phyloP scores from a whole-genome alignment of 1,284 basidiomycete species.

The Testicularia cyperi region DNA sequence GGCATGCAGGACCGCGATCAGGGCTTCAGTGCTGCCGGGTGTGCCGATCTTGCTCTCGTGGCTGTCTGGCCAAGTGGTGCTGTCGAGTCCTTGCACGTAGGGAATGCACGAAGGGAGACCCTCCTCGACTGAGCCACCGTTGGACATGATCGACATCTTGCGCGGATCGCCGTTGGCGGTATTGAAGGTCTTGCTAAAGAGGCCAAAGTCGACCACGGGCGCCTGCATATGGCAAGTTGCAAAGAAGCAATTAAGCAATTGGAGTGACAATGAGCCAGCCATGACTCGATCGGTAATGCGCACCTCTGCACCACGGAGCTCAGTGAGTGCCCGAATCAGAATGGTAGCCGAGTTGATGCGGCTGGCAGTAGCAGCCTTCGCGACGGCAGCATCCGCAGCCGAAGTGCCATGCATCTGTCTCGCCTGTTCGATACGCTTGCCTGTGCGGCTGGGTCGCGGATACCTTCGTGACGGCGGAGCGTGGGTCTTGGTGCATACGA shows the following conservation, averaged over 20 bases:
- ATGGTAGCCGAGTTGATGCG: constrained; percentile 33
- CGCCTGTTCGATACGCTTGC: constrained; percentile 57
- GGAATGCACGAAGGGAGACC: constrained; percentile 27
- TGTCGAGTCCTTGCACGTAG: constrained; percentile 8
- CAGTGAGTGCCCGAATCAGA: constrained; percentile 29
- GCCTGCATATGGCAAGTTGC: constrained; percentile 50
- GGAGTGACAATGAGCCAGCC: constrained; percentile 41
- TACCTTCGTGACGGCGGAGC: constrained; percentile 45
- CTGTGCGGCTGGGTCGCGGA: constrained; percentile 53
- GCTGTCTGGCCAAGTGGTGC: constrained; percentile 26
- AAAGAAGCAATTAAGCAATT: constrained; percentile 53
- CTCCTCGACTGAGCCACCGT: constrained; percentile 39
- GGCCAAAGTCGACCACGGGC: constrained; percentile 49
- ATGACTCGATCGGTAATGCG: constrained; percentile 42
- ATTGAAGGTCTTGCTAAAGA: constrained; percentile 52
- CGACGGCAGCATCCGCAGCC: neutral
- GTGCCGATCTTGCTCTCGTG: constrained; percentile 44
- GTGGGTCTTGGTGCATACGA: constrained; percentile 48
- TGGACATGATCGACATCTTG: constrained; percentile 54
- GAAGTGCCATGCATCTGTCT: constrained; percentile 51
- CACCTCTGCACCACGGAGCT: constrained; percentile 30
- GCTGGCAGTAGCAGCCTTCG: constrained; percentile 2
- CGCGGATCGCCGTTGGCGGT: constrained; percentile 44
- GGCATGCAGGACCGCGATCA: constrained; percentile 50
- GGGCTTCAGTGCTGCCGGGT: constrained; percentile 44